Evolutionary conservation across 129 eudicot genomes (phyloP).

Genomic region (Flaveria bidentis): DNA sequence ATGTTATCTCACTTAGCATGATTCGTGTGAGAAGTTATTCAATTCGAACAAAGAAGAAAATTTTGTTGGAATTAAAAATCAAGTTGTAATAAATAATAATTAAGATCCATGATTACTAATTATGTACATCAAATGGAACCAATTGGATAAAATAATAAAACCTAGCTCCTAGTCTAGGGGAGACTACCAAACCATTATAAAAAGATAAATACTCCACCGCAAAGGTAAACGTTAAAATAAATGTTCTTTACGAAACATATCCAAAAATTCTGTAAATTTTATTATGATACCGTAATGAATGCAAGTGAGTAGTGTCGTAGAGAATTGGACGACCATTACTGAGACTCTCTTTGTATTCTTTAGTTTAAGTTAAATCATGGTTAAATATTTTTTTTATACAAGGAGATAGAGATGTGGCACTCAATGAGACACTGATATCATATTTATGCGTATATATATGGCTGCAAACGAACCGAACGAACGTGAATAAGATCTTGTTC

Average conservation of each 20-base stretch:
- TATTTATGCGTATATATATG: too few relatives aligned
- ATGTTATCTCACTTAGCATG: conserved; percentile 15
- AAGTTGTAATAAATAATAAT: not conserved
- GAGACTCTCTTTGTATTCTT: too few relatives aligned
- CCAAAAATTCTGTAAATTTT: too few relatives aligned
- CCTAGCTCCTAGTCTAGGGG: conserved; percentile 15
- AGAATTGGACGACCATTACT: too few relatives aligned
- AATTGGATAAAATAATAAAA: not conserved
- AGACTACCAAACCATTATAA: not conserved
- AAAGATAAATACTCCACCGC: not conserved
- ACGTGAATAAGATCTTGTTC: too few relatives aligned
- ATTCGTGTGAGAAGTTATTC: conserved; percentile 2
- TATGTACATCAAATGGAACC: not conserved
- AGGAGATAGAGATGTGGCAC: too few relatives aligned
- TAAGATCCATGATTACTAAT: not conserved
- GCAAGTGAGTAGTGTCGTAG: too few relatives aligned
- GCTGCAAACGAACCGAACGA: too few relatives aligned
- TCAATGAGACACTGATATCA: too few relatives aligned
- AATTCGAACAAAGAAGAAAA: not conserved
- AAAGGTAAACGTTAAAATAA: not conserved
- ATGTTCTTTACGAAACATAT: not conserved
- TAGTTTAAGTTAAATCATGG: too few relatives aligned
- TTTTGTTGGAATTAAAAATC: not conserved
- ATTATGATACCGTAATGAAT: too few relatives aligned
- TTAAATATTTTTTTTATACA: too few relatives aligned